Evolutionary conservation across 2,329 filamentous ascomycete species (phyloP).

Genomic region (Nemania diffusa): DNA sequence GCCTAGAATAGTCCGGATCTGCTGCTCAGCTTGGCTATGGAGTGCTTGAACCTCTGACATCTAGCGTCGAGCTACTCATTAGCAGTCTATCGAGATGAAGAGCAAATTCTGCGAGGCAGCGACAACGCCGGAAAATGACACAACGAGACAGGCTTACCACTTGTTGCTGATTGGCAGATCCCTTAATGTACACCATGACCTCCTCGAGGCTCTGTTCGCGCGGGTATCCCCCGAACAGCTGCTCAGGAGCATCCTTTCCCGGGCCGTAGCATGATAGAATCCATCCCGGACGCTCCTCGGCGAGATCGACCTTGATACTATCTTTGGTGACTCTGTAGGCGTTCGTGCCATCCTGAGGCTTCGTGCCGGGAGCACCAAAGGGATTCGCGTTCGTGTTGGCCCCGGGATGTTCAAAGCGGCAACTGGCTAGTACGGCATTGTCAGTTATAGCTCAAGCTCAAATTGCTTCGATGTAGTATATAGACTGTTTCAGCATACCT

Average conservation of each 20-base stretch:
- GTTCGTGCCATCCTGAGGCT: slow-evolving; percentile 35
- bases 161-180: slow-evolving; percentile 48
- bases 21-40: slow-evolving; percentile 72
- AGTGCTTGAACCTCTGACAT: slow-evolving; percentile 69
- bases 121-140: background rate
- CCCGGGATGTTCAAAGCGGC: slow-evolving; percentile 65
- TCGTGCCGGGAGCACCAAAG: slow-evolving; percentile 43
- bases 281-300: slow-evolving; percentile 80
- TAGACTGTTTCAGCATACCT: slow-evolving; percentile 55
- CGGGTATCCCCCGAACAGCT: slow-evolving; percentile 82
- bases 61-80: slow-evolving; percentile 51
- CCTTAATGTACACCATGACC: slow-evolving; percentile 78
- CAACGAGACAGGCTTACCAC: slow-evolving; percentile 56
- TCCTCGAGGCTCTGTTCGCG: slow-evolving; percentile 92
- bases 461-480: background rate
- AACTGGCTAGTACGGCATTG: slow-evolving; percentile 55
- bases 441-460: slow-evolving; percentile 30
- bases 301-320: slow-evolving; percentile 73
- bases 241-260: slow-evolving; percentile 77
- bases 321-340: slow-evolving; percentile 66
- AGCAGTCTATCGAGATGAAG: slow-evolving; percentile 2
- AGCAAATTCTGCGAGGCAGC: background rate
- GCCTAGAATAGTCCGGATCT: slow-evolving; percentile 75
- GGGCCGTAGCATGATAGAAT: slow-evolving; percentile 88
- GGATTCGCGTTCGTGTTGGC: slow-evolving; percentile 51